Conservation (phyloP, 345 rosid genomes). For the Psidium friedrichsthalianum region DNA sequence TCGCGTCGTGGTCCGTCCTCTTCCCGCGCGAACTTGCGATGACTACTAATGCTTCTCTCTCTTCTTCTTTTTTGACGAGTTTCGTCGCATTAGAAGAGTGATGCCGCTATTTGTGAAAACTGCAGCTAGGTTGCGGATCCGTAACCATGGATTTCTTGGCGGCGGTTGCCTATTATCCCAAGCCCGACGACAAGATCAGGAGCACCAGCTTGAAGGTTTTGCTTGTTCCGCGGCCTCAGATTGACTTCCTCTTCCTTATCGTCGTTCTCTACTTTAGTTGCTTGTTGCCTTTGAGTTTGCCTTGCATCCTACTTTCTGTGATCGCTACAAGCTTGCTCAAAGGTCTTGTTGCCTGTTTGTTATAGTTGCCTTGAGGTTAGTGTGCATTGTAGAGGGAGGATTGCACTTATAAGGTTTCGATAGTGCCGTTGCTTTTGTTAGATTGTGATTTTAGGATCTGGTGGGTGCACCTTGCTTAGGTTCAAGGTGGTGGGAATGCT, state of each 20-base stretch:
- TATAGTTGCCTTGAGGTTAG: neutral
- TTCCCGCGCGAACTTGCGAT: neutral
- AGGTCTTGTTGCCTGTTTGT: neutral
- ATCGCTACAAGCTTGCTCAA: neutral
- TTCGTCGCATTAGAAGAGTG: neutral
- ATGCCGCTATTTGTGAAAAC: neutral
- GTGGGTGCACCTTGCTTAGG: slow-evolving; percentile 13
- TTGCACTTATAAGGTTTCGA: neutral
- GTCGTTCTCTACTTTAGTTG: neutral
- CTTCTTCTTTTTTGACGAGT: neutral
- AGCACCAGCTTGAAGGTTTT: slow-evolving; percentile 60
- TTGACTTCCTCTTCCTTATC: neutral
- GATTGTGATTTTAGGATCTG: neutral
- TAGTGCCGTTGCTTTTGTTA: neutral
- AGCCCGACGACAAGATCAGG: slow-evolving; percentile 86
- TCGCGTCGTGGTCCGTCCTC: slow-evolving; percentile 21
- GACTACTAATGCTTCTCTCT: neutral
- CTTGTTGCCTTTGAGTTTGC: neutral
- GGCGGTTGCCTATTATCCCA: slow-evolving; percentile 58
- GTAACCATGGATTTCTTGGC: slow-evolving; percentile 61
- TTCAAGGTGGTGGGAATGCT: slow-evolving; percentile 73
- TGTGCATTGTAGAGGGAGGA: neutral
- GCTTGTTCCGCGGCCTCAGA: neutral
- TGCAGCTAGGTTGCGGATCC: slow-evolving; percentile 67
- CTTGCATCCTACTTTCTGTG: neutral